These are phyloP conservation scores for Hygrocybe punicea DNA, from an alignment of 768 basidiomycete genomes.

Conservation along the genomic window DNA sequence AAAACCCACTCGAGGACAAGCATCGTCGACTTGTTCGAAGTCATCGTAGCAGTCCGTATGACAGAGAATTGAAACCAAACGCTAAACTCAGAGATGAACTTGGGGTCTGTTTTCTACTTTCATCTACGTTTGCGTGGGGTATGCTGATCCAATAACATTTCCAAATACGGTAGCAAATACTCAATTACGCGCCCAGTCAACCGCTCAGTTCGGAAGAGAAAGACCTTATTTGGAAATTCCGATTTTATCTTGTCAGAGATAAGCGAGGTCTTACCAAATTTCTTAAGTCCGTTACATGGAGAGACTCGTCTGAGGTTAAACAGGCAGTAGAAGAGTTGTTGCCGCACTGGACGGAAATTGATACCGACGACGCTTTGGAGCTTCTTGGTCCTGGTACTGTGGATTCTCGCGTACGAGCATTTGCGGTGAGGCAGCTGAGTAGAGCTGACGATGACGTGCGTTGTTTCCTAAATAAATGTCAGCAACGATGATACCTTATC, in stretches of 20 bases:
- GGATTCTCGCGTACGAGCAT: conserved; percentile 88
- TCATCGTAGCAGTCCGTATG: conserved; percentile 91
- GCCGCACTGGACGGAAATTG: conserved; percentile 96
- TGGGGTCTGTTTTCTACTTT: conserved; percentile 50
- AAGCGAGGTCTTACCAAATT: conserved; percentile 96
- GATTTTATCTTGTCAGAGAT: conserved; percentile 92
- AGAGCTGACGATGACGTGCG: conserved; percentile 92
- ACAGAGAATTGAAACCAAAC: conserved; percentile 94
- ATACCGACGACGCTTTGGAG: conserved; percentile 94
- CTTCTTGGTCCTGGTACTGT: conserved; percentile 86
- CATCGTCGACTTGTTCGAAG: conserved; percentile 91
- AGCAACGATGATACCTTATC: neutral
- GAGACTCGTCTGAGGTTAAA: conserved; percentile 92
- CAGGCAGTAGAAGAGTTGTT: conserved; percentile 95
- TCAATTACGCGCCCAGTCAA: conserved; percentile 88
- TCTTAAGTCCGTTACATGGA: conserved; percentile 95
- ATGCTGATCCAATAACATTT: neutral
- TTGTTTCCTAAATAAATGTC: conserved; percentile 3
- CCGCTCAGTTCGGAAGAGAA: conserved; percentile 87
- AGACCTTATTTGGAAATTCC: conserved; percentile 96
- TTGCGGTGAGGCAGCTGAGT: conserved; percentile 87
- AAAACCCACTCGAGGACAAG: conserved; percentile 98
- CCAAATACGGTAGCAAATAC: conserved; percentile 59
- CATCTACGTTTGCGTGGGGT: too few species aligned
- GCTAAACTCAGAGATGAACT: conserved; percentile 93